Evolutionary conservation across 164 flowering plant genomes (phyloP).

Genomic region (Vitis rupestris): DNA sequence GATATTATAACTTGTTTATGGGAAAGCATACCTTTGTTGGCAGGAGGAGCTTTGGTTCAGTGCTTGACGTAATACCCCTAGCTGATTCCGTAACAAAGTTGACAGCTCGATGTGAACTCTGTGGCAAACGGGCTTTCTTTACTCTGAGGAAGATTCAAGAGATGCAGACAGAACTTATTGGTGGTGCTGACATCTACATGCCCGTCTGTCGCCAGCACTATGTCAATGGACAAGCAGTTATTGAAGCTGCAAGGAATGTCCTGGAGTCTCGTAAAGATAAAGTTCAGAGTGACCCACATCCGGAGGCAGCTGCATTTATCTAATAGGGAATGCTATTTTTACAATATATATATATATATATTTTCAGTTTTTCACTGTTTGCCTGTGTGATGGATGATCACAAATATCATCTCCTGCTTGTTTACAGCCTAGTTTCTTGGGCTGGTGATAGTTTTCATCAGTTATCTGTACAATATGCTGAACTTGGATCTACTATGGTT

Average conservation of each 20-base stretch:
- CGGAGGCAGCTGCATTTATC: conserved; percentile 32
- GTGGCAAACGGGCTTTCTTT: conserved; percentile 80
- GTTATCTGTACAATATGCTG: neutral
- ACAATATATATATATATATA: too few species aligned
- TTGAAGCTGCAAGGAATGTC: conserved; percentile 45
- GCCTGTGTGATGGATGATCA: too few species aligned
- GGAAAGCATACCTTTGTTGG: conserved; percentile 3
- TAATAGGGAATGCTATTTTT: conserved; percentile 7
- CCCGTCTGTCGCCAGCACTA: conserved; percentile 94
- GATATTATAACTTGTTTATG: neutral
- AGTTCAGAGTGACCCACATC: conserved; percentile 12
- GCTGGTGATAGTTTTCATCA: neutral
- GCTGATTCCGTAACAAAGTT: conserved; percentile 88
- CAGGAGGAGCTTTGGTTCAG: conserved; percentile 90
- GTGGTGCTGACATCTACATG: conserved; percentile 90
- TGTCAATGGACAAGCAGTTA: conserved; percentile 54
- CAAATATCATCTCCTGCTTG: neutral
- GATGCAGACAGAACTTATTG: conserved; percentile 70
- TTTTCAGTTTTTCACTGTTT: too few species aligned
- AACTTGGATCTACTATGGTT: neutral
- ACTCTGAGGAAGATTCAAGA: conserved; percentile 78
- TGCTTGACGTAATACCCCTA: conserved; percentile 82
- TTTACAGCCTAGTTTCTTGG: neutral
- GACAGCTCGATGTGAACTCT: conserved; percentile 84
- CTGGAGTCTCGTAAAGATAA: conserved; percentile 21